phyloP scores from a whole-genome alignment of 768 basidiomycete species.

The Albatrellus ellisii region DNA sequence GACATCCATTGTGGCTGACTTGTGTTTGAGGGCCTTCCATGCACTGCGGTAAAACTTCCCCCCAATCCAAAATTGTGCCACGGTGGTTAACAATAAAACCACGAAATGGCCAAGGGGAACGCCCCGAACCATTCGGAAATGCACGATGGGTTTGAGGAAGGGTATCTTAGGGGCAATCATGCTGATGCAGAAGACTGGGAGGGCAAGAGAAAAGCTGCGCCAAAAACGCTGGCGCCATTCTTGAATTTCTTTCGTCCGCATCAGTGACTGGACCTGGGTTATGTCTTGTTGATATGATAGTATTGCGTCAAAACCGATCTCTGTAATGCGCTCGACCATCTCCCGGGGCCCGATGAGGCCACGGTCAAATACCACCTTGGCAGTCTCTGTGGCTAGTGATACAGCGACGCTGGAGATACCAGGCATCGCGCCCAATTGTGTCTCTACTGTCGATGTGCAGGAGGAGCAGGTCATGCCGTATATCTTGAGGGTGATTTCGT shows the following conservation, averaged over 20 bases:
- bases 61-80: conserved; percentile 89
- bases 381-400: conserved; percentile 64
- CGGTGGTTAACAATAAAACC: conserved; percentile 66
- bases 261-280: conserved; percentile 77
- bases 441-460: conserved; percentile 68
- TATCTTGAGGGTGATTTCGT: conserved; percentile 62
- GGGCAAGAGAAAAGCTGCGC: conserved; percentile 62
- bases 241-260: conserved; percentile 80
- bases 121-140: conserved; percentile 40
- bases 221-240: conserved; percentile 78
- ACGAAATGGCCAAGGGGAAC: conserved; percentile 77
- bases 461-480: conserved; percentile 89
- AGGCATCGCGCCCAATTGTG: conserved; percentile 50
- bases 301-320: conserved; percentile 85
- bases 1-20: conserved; percentile 93
- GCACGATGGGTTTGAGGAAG: conserved; percentile 40
- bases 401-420: conserved; percentile 65
- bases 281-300: conserved; percentile 68
- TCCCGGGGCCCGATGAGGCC: conserved; percentile 66
- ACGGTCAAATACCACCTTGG: conserved; percentile 66
- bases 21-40: conserved; percentile 83
- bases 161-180: conserved; percentile 73
- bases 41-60: conserved; percentile 79
- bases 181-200: conserved; percentile 87
- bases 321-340: conserved; percentile 77